These are phyloP conservation scores for Phytophthora quininea DNA, from an alignment of 352 stramenopile genomes.

Conservation along the genomic window DNA sequence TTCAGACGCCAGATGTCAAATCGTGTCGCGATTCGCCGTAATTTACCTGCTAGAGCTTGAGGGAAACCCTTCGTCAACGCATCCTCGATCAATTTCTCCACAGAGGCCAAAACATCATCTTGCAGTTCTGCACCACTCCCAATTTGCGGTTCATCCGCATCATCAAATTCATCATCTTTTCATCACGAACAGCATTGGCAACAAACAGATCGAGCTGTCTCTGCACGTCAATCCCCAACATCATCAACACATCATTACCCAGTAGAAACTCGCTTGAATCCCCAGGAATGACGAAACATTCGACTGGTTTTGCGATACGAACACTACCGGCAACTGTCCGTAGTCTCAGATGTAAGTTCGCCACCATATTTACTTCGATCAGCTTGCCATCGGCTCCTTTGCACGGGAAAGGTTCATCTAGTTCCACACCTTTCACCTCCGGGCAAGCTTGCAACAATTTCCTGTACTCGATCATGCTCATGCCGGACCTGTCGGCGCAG, in stretches of 20 bases:
- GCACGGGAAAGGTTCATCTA: background rate
- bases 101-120: background rate
- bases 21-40: conserved; percentile 2
- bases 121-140: background rate
- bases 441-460: background rate
- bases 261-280: conserved; percentile 14
- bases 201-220: conserved; percentile 7
- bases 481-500: conserved; percentile 9
- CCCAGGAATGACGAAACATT: conserved; percentile 22
- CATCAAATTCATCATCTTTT: conserved; percentile 15
- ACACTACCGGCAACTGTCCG: conserved; percentile 11
- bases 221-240: conserved; percentile 16
- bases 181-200: conserved; percentile 2
- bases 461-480: conserved; percentile 5
- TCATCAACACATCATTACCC: conserved; percentile 18
- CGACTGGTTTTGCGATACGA: conserved; percentile 10
- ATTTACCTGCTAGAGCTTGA: background rate
- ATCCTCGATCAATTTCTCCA: conserved; percentile 3
- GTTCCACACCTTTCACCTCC: background rate
- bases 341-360: conserved; percentile 15
- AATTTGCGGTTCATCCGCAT: conserved; percentile 2
- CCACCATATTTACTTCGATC: conserved; percentile 11
- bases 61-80: conserved; percentile 5
- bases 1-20: conserved; percentile 16
- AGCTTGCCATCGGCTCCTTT: conserved; percentile 8